These are phyloP conservation scores for Trametes coccinea DNA, from an alignment of 768 basidiomycete genomes.

Conservation along the genomic window DNA sequence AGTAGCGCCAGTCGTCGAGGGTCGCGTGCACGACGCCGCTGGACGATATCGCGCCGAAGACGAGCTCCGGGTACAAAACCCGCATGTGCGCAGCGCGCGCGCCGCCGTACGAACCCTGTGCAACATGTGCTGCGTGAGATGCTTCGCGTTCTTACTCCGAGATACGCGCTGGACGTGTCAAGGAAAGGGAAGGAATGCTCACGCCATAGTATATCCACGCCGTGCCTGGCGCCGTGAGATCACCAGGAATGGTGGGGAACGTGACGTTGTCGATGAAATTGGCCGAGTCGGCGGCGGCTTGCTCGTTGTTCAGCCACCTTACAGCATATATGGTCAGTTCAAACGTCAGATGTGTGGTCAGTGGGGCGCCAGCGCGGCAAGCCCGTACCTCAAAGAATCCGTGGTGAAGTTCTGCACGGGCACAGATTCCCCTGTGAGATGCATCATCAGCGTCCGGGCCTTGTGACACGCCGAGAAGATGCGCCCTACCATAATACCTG, in stretches of 20 bases:
- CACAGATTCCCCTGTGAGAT: conserved; percentile 59
- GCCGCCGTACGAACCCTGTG: conserved; percentile 89
- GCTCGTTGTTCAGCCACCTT: conserved; percentile 69
- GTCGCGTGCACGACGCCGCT: conserved; percentile 89
- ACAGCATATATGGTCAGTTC: neutral
- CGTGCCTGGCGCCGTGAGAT: conserved; percentile 65
- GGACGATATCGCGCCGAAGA: conserved; percentile 87
- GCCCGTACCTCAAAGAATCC: conserved; percentile 66
- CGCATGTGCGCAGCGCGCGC: conserved; percentile 93
- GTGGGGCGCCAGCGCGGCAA: neutral
- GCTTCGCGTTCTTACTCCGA: neutral
- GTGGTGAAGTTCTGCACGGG: conserved; percentile 82
- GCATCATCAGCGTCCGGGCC: neutral
- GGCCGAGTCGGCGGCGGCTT: conserved; percentile 85
- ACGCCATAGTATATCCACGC: conserved; percentile 94
- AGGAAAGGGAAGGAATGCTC: conserved; percentile 25
- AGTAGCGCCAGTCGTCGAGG: conserved; percentile 85
- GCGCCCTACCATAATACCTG: conserved; percentile 73
- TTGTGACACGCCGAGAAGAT: neutral
- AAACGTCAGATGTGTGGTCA: neutral
- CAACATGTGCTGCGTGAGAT: conserved; percentile 2
- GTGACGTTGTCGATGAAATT: conserved; percentile 80
- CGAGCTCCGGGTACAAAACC: conserved; percentile 82
- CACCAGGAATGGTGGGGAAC: conserved; percentile 62
- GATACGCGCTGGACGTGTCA: neutral